Conservation (phyloP, 306 rosid genomes). For the Castanopsis chinensis region DNA sequence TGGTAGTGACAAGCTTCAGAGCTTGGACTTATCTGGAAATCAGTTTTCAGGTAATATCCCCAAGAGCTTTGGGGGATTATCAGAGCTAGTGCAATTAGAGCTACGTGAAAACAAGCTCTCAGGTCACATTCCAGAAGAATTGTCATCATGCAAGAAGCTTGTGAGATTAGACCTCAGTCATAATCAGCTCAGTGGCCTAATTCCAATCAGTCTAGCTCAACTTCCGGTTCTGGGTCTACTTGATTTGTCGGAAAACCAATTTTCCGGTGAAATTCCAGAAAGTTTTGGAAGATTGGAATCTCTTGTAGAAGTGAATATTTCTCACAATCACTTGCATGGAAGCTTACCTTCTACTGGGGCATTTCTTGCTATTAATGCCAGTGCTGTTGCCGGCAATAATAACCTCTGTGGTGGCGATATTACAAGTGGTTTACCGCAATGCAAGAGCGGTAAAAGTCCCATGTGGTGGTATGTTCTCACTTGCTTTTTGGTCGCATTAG, state of each 20-base stretch:
- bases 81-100: conserved; percentile 55
- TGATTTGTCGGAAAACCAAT: conserved; percentile 69
- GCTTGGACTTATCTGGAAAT: conserved; percentile 62
- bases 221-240: conserved; percentile 80
- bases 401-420: conserved; percentile 44
- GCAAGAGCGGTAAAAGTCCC: conserved; percentile 32
- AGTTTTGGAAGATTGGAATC: conserved; percentile 52
- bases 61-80: conserved; percentile 20
- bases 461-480: conserved; percentile 46
- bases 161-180: conserved; percentile 67
- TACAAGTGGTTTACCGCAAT: conserved; percentile 56
- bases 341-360: conserved; percentile 69
- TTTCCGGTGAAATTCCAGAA: conserved; percentile 70
- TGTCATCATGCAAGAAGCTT: conserved; percentile 57
- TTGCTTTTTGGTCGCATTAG: conserved; percentile 34
- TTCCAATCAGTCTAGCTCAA: conserved; percentile 46
- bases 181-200: conserved; percentile 54
- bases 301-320: conserved; percentile 74
- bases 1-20: conserved; percentile 55
- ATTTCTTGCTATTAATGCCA: conserved; percentile 66
- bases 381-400: conserved; percentile 67
- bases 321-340: conserved; percentile 75
- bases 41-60: conserved; percentile 53
- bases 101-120: conserved; percentile 61
- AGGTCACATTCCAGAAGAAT: conserved; percentile 54